These are phyloP conservation scores for Komagataella phaffii DNA, from an alignment of 805 yeast species.

Conservation along the genomic window DNA sequence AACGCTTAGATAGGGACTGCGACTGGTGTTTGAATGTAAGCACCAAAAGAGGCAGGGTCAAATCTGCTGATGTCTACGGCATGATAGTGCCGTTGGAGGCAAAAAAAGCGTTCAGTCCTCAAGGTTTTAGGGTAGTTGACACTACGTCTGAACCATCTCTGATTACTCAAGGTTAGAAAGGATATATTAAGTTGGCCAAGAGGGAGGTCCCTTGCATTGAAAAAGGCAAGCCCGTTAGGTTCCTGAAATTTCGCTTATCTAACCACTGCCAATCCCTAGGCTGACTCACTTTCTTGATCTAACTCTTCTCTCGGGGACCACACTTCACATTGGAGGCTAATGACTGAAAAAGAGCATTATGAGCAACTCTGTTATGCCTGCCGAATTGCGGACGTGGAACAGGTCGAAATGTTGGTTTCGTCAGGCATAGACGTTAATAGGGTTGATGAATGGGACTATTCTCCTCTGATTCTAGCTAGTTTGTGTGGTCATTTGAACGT, in stretches of 20 bases:
- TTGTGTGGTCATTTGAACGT: conserved; percentile 61
- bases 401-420: conserved; percentile 42
- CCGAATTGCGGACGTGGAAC: conserved; percentile 52
- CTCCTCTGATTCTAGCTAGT: conserved; percentile 63
- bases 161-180: background rate
- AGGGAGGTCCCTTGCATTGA: background rate
- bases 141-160: too few species aligned
- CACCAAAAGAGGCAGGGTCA: background rate
- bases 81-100: too few species aligned
- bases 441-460: conserved; percentile 61
- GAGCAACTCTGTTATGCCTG: conserved; percentile 50
- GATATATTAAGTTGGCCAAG: background rate
- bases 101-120: too few species aligned
- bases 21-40: background rate
- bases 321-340: background rate
- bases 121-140: too few species aligned
- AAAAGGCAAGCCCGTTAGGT: background rate
- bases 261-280: background rate
- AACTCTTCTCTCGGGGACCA: background rate
- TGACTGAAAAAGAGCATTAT: conserved; percentile 17
- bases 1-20: background rate
- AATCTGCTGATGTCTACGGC: too few species aligned
- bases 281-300: background rate
- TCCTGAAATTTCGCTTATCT: background rate
- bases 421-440: conserved; percentile 34